Evolutionary conservation across 306 rosid genomes (phyloP), one percentile per base, ranked within the genome.

Genomic region (Ceratonia siliqua): DNA sequence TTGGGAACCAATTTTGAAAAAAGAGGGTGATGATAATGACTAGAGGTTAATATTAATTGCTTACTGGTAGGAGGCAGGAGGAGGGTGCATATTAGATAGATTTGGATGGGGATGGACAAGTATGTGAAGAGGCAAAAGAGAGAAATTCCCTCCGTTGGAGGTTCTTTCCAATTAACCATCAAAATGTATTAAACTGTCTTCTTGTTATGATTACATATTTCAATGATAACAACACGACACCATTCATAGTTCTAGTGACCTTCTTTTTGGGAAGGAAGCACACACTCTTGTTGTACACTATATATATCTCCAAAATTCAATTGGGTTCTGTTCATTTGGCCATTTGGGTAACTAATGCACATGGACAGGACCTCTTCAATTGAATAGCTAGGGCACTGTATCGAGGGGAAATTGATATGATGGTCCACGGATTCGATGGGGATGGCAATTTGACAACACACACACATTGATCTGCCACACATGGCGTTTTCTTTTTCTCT

Each of bases 131-230:
- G 13, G 24, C 0, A 55, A 59, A 49, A 57, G 41, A 46, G 35
- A 55, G 65, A 54, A 68, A 58, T 14, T 56, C 13, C 54, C 38
- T 62, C 41, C 36, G 33, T 61, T 62, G 67, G 66, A 71, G 74
- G 30, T 65, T 72, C 18, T 57, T 62, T 68, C 72, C 58, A 68
- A 35, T 54, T 77, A 77, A 48, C 52, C 76, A 30, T 56, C 58
- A 20, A 42, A 46, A 78, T 82, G 66, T 72, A 61, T 64, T 25
- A 21, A 70, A 70, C 33, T 70, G 84, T 84, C 87, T 78, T 75
- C 73, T 78, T 74, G 78, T 59, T 63, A 80, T 75, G 72, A 80
- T 80, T 78, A 55, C 75, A 54, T 35, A 80, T 55, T 78, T 74
- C 42, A 43, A 71, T 74, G 58, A 77, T 57, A 73, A 79, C 52